phyloP scores from a whole-genome alignment of 208 protist species.

The Leishmania tarentolae region DNA sequence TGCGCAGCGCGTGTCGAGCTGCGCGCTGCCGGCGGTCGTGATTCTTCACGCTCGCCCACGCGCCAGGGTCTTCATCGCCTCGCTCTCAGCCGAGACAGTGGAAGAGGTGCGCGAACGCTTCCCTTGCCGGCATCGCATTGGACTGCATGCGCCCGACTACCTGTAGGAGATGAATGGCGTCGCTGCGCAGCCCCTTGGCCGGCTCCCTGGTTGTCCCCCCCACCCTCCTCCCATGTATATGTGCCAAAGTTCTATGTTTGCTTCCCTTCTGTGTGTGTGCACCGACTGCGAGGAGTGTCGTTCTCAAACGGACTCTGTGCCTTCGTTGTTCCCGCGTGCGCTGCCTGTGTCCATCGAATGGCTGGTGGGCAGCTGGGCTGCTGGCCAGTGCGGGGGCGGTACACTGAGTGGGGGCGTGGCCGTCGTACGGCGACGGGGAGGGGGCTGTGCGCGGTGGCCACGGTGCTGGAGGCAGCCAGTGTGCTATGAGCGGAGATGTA shows the following conservation, averaged over 20 bases:
- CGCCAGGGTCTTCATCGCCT: no score
- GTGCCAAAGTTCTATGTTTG: not conserved
- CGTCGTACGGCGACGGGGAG: not conserved
- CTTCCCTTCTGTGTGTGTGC: not conserved
- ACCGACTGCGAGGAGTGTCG: not conserved
- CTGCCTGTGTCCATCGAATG: not conserved
- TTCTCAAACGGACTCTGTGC: not conserved
- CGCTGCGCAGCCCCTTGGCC: no score
- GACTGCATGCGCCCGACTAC: no score
- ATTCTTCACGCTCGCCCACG: no score
- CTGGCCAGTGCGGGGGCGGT: no score
- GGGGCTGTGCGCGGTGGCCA: not conserved
- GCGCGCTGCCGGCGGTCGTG: no score
- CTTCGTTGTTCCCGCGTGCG: not conserved
- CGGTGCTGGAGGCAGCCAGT: not conserved
- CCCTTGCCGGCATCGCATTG: no score
- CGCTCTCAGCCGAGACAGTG: no score
- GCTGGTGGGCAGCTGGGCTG: not conserved
- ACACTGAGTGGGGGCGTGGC: not conserved
- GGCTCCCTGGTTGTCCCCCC: no score
- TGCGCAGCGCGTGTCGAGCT: no score
- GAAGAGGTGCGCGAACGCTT: no score
- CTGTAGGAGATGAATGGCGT: no score
- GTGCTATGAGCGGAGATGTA: not conserved
- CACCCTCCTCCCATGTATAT: not conserved